Conservation (phyloP, 2,329 filamentous ascomycete species). For the Fusarium sp. region DNA sequence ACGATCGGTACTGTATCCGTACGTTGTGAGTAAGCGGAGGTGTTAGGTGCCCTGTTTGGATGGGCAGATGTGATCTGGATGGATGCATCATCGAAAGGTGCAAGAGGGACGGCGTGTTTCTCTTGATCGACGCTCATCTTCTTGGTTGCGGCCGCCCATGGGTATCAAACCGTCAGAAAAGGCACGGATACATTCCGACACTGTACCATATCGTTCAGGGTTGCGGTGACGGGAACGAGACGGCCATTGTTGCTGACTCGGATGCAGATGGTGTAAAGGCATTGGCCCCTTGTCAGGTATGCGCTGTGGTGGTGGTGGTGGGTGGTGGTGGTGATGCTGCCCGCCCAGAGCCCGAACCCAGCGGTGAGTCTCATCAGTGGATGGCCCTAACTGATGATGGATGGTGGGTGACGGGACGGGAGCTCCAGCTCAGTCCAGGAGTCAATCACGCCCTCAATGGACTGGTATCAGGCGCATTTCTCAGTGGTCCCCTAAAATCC, state of each 20-base stretch:
- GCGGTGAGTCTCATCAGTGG: slow-evolving; percentile 22
- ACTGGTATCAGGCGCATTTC: slow-evolving; percentile 23
- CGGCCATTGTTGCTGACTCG: background rate
- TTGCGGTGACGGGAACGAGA: background rate
- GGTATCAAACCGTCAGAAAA: slow-evolving; percentile 15
- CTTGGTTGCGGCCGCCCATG: slow-evolving; percentile 18
- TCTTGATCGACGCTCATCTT: slow-evolving; percentile 24
- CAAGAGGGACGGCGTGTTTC: slow-evolving; percentile 14
- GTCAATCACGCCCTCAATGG: slow-evolving; percentile 8
- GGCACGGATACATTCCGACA: slow-evolving; percentile 5
- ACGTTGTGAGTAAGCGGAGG: slow-evolving; percentile 1
- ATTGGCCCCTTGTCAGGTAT: slow-evolving; percentile 12
- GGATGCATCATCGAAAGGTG: slow-evolving; percentile 28
- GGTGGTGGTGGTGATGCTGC: background rate
- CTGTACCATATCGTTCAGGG: background rate
- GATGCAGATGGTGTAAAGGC: slow-evolving; percentile 17
- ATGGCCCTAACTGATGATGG: slow-evolving; percentile 1
- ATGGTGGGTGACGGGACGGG: background rate
- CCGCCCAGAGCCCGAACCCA: background rate
- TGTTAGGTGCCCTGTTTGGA: slow-evolving; percentile 4
- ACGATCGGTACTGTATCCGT: background rate
- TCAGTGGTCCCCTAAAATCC: slow-evolving; percentile 32
- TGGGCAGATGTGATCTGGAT: slow-evolving; percentile 21
- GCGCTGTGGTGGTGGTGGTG: background rate
- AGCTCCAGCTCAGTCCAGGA: background rate